Base-by-base conservation (phyloP, 495 filamentous ascomycete genomes). In the Penicillium pancosmium region DNA sequence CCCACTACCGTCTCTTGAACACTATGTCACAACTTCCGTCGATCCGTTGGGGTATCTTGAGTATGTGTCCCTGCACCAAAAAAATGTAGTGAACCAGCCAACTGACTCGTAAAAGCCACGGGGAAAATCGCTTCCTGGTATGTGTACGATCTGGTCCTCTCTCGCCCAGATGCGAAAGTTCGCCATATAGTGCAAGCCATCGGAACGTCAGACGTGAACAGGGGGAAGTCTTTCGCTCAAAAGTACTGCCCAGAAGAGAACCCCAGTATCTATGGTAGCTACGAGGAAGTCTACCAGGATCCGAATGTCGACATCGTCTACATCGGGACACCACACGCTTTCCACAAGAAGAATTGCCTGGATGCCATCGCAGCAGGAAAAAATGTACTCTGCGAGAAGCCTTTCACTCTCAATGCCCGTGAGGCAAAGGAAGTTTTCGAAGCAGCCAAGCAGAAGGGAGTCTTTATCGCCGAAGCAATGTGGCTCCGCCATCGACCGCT, bases 311-410 rank as follows among this genome's bases (percentile, higher is more conserved):
- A 80, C 50, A 69, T 76, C 41, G 67, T 80, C 34, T 80, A 79
- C 60, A 73, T 80, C 35, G 75, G 73, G 40, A 79, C 76, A 1
- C 78, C 78, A 3, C 73, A 80, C 33, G 61, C 64, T 11, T 72
- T 74, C 40, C 78, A 80, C 60, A 70, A 70, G 49, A 52, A 65
- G 13, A 68, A 76, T 43, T 75, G 67, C 43, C 61, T 81, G 47
- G 69, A 75, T 54, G 76, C 78, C 10, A 79, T 78, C 49, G 59
- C 57, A 8, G 69, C 68, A 50, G 72, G 73, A 15, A 76, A 76
- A 57, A 61, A 79, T 48, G 70, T 79, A 9, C 63, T 80, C 0
- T 79, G 74, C 54, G 77, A 80, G 63, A 80, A 81, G 57, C 46
- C 75, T 0, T 74, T 81, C 50, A 68, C 71, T 6, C 51, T 80